Base-by-base conservation (phyloP, 192 early-diverging fungal species). In the Piromyces sp. region DNA sequence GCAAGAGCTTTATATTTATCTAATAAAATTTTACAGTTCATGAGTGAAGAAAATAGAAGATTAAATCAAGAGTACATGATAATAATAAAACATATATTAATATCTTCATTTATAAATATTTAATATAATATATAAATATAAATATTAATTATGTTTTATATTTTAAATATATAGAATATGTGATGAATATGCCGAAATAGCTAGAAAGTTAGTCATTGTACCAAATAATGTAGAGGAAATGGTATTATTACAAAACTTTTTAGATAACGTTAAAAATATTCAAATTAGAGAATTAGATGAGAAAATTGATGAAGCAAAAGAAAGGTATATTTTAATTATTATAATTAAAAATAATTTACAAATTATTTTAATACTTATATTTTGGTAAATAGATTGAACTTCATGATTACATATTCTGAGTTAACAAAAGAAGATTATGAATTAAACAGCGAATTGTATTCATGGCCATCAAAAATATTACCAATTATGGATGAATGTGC, bases 171-270 rank as follows among this genome's bases (percentile, higher is more conserved):
- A 68, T 22, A 68, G 51, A 68, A 68, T 68, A 68, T 68, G 51
- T 68, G 26, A 68, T 68, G 51, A 68, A 68, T 68, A 68, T 68
- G 26, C 22, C 81, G 87, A 86, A 36, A 88, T 91, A 28, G 81
- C 90, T 5, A 82, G 82, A 29, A 85, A 78, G 29, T 81, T 92
- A 33, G 80, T 87, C 0, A 86, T 87, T 12, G 30, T 81, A 28
- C 91, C 91, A 29, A 82, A 79, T 16, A 90, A 86, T 80, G 91
- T 92, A 17, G 88, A 89, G 58, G 91, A 92, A 58, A 92, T 92
- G 91, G 89, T 89, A 22, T 80, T 68, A 9, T 83, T 92, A 80
- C 89, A 91, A 84, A 92, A 92, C 81, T 87, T 85, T 31, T 82
- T 89, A 13, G 91, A 92, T 19, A 83, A 84, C 0, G 88, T 85